Base-by-base conservation (phyloP, 495 filamentous ascomycete genomes). In the Podospora pseudocomata region DNA sequence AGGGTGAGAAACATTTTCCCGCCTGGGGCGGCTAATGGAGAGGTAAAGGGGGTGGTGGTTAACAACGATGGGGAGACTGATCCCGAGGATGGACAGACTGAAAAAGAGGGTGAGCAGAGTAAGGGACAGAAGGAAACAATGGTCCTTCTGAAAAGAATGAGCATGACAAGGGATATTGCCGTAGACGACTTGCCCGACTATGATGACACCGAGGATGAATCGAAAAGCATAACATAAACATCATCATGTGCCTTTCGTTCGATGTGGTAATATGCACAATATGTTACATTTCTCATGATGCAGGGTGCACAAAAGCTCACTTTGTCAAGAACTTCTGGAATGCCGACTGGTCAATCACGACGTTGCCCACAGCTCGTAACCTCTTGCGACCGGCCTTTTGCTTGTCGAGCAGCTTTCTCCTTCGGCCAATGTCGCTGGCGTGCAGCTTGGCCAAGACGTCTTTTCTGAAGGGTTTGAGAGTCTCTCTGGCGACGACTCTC, bases 321-420 rank as follows among this genome's bases (percentile, higher is more conserved):
- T 86, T 86, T 2, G 84, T 70, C 75, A 99, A 75, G 76, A 99
- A 99, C 66, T 84, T 89, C 77, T 99, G 95, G 77, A 99, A 98
- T 1, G 93, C 91, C 72, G 91, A 89, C 67, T 97, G 92, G 60
- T 98, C 93, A 79, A 99, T 98, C 30, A 91, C 84, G 7, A 99
- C 92, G 73, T 96, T 88, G 23, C 88, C 89, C 20, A 90, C 86
- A 2, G 87, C 80, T 65, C 86, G 86, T 67, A 98, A 79, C 80
- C 88, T 91, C 86, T 97, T 98, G 67, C 92, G 86, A 1, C 95
- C 95, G 71, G 94, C 94, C 81, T 99, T 99, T 79, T 99, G 95
- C 84, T 93, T 97, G 80, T 98, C 94, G 56, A 99, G 76, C 70
- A 99, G 78, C 80, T 99, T 99, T 74, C 88, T 85, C 60, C 93